A percentile compares a stretch with the other conserved stretches of the same genome.
Conservation (phyloP, 305 asterid genomes). For the Fraxinus dipetala region DNA sequence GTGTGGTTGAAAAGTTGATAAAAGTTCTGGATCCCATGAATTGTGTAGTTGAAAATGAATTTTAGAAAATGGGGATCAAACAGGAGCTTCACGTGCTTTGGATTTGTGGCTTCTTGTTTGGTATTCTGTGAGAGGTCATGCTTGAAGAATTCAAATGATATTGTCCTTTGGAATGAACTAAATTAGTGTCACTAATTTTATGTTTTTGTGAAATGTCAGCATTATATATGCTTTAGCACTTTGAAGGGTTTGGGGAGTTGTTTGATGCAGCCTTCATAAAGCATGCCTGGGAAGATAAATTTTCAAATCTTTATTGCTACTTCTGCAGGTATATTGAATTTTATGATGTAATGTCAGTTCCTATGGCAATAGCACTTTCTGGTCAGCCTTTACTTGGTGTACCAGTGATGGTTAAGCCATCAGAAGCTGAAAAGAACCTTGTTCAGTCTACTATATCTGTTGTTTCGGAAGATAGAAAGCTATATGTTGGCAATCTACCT, state of each 20-base stretch:
- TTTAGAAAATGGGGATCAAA: too few species aligned
- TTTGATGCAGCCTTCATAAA: too few species aligned
- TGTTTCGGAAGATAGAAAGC: constrained; percentile 50
- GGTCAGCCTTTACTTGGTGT: constrained; percentile 72
- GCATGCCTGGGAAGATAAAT: background rate
- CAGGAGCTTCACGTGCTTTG: background rate
- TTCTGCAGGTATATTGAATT: constrained; percentile 64
- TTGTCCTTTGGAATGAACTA: background rate
- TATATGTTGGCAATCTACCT: constrained; percentile 71
- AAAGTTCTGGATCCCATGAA: too few species aligned
- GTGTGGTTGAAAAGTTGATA: too few species aligned
- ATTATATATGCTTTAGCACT: constrained; percentile 6
- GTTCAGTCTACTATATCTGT: constrained; percentile 53
- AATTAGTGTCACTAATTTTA: background rate
- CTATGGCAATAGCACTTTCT: constrained; percentile 76
- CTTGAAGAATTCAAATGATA: background rate
- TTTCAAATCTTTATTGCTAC: constrained; percentile 4
- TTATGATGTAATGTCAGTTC: constrained; percentile 65
- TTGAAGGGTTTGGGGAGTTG: too few species aligned
- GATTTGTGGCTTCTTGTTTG: constrained; percentile 5
- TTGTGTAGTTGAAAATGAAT: background rate
- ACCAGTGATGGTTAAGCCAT: constrained; percentile 76
- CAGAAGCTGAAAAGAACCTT: constrained; percentile 81
- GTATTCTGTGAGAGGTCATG: background rate
- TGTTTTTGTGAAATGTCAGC: background rate